A percentile compares a stretch with the other conserved stretches of the same genome.
Evolutionary conservation across 2,329 filamentous ascomycete genomes (phyloP).

Genomic region (Trichocomaceae sp.): DNA sequence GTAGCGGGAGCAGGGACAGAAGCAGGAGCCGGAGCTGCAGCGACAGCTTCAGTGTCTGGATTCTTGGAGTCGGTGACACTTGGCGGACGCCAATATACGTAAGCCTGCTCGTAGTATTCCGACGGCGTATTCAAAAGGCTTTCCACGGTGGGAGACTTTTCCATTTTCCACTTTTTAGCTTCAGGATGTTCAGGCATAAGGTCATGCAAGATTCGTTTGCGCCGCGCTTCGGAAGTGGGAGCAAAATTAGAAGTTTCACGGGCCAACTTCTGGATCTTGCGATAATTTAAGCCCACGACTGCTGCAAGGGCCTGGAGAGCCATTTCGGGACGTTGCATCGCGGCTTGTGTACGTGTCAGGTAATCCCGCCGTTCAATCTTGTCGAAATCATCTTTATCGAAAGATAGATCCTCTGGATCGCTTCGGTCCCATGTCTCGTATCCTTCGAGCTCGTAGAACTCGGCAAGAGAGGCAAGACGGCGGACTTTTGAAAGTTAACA

Average conservation of each 20-base stretch:
- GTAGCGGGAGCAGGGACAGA: no score
- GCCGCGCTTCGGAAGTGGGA: neutral
- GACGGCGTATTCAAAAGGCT: neutral
- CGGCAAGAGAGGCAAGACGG: conserved; percentile 33
- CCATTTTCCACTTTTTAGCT: no score
- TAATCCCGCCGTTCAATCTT: conserved; percentile 28
- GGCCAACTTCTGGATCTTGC: conserved; percentile 37
- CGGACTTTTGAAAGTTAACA: conserved; percentile 24
- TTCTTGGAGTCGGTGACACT: neutral
- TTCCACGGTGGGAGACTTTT: neutral
- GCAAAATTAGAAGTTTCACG: conserved; percentile 27
- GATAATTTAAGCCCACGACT: conserved; percentile 35
- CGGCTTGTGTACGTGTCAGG: conserved; percentile 31
- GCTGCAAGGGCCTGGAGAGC: conserved; percentile 37
- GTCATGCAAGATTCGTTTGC: conserved; percentile 22
- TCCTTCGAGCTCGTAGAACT: conserved; percentile 36
- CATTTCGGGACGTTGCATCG: conserved; percentile 31
- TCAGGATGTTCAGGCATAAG: conserved; percentile 18
- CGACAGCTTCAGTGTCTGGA: neutral
- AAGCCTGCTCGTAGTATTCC: no score
- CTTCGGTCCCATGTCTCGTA: conserved; percentile 35
- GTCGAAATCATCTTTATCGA: conserved; percentile 32
- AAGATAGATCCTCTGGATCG: conserved; percentile 25
- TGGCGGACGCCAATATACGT: neutral
- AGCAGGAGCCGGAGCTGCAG: neutral